Evolutionary conservation across 805 yeast genomes (phyloP), one percentile per base, ranked within the genome.

Genomic region (Candida corydali): DNA sequence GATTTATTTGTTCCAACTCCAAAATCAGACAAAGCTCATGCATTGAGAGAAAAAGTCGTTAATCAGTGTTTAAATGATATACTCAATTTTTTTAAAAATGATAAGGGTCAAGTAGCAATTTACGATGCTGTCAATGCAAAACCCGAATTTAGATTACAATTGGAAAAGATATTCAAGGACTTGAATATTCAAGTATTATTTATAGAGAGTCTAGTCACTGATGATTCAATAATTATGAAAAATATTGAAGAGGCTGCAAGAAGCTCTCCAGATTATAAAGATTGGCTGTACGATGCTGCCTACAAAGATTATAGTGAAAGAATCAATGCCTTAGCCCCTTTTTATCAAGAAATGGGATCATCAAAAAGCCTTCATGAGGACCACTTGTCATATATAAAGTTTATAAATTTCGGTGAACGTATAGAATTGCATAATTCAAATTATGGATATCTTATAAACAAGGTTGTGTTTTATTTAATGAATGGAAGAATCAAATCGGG

Each of bases 41-140:
- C 61, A 32, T 63, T 79, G 34, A 75, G 95, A 34, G 68, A 69
- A 26, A 63, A 70, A 43, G 73, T 89, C 16, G 69, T 82, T 28
- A 66, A 74, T 31, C 72, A 75, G 26, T 86, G 94, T 48, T 57
- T 84, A 26, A 62, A 62, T 32, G 97, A 87, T 54, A 79, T 91
- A 57, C 54, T 74, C 38, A 63, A 68, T 17, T 88, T 85, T 51
- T 87, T 86, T 58, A 74, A 76, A 44, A 73, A 74, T 19, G 86
- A 81, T 43, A 78, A 77, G 51, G 98, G 98, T 8, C 98, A 93
- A 62, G 86, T 93, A 22, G 98, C 95, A 4, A 86, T 93, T 16
- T 93, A 86, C 59, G 99, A 93, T 60, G 98, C 98, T 0, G 84
- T 93, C 34, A 93, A 93, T 56, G 95, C 93, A 5, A 64, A 82